Base-by-base conservation (phyloP, 2,329 filamentous ascomycete species). In the Tympanopsis confertula region DNA sequence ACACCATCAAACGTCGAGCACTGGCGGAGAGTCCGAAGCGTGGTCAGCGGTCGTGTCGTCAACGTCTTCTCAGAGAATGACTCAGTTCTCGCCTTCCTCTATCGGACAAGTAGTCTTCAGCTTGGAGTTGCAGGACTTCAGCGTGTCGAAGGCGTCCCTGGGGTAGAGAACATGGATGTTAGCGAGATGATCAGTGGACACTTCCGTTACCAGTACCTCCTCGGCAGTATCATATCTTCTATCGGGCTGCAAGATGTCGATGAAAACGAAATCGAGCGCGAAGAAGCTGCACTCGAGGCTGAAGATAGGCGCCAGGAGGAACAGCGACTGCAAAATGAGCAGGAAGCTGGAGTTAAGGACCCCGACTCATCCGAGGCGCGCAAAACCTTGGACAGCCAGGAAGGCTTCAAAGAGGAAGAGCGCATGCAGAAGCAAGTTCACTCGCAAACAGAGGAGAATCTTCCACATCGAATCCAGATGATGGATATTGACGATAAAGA, bases 21-120 rank as follows among this genome's bases (percentile, higher is more conserved):
- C 46, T 95, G 88, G 88, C 71, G 79, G 33, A 66, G 74, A 26
- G 75, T 94, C 46, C 75, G 86, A 20, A 76, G 74, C 33, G 85
- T 89, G 1, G 86, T 94, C 1, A 75, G 80, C 2, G 87, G 88
- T 2, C 74, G 82, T 40, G 69, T 94, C 5, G 82, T 94, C 51
- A 96, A 95, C 48, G 86, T 91, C 3, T 95, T 81, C 55, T 93
- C 85, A 1, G 78, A 82, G 37, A 84, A 86, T 35, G 89, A 96
- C 55, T 87, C 86, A 46, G 78, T 95, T 18, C 76, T 96, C 2
- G 87, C 78, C 1, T 94, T 95, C 54, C 65, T 95, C 28, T 94
- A 89, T 55, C 79, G 89, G 37, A 85, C 78, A 3, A 85, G 82
- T 38, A 86, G 81, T 47, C 73, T 89, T 36, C 80, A 91, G 45